phyloP scores from a whole-genome alignment of 2,329 filamentous ascomycete species.

The Colletotrichum sp. region DNA sequence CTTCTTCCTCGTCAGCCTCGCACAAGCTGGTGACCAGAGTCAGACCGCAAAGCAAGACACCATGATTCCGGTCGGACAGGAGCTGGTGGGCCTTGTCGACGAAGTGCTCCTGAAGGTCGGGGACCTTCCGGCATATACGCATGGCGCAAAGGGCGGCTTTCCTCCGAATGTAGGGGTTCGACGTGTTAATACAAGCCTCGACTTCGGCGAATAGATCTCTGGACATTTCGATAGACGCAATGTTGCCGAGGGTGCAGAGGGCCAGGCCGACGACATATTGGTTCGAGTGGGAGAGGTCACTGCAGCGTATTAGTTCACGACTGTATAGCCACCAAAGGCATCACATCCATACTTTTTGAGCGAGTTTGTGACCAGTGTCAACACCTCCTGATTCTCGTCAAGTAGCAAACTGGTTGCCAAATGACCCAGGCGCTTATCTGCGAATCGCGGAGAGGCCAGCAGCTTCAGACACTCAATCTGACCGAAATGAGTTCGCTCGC shows the following conservation, averaged over 20 bases:
- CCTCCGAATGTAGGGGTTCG: slow-evolving; percentile 97
- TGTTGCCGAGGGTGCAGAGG: slow-evolving; percentile 95
- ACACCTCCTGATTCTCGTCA: slow-evolving; percentile 97
- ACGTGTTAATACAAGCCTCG: slow-evolving; percentile 87
- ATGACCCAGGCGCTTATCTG: slow-evolving; percentile 95
- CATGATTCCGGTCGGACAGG: slow-evolving; percentile 92
- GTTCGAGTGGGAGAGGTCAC: slow-evolving; percentile 95
- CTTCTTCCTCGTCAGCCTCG: slow-evolving; percentile 92
- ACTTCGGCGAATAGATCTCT: slow-evolving; percentile 96
- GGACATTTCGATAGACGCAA: slow-evolving; percentile 98
- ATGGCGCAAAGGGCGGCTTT: slow-evolving; percentile 99
- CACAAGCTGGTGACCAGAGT: slow-evolving; percentile 92
- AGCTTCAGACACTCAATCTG: slow-evolving; percentile 99
- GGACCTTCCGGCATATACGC: slow-evolving; percentile 97
- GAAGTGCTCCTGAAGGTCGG: slow-evolving; percentile 96
- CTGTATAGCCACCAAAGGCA: neutral
- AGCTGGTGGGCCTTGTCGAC: slow-evolving; percentile 90
- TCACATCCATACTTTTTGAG: slow-evolving; percentile 78
- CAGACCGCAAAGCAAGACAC: slow-evolving; percentile 89
- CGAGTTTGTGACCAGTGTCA: slow-evolving; percentile 97
- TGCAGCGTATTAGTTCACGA: slow-evolving; percentile 47
- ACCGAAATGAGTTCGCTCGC: slow-evolving; percentile 96
- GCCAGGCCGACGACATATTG: slow-evolving; percentile 98
- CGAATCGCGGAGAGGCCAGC: slow-evolving; percentile 93
- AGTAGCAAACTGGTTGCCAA: slow-evolving; percentile 94